A percentile compares a stretch with the other conserved stretches of the same genome.
Conservation (phyloP, 2,329 filamentous ascomycete genomes). For the Aspergillus eucalypticola region DNA sequence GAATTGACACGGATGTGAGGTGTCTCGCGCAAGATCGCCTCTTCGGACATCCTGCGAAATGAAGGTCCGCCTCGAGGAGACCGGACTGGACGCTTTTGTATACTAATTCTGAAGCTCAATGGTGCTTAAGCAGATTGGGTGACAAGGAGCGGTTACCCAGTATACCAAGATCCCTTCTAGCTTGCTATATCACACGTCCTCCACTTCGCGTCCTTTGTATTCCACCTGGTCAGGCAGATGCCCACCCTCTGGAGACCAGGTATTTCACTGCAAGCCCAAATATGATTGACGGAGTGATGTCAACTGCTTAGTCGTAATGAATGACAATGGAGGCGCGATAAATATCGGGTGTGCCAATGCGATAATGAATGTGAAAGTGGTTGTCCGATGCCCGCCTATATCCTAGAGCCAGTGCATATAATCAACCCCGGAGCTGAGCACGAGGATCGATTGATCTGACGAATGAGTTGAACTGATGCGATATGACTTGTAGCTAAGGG, state of each 20-base stretch:
- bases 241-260: not conserved
- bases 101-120: not conserved
- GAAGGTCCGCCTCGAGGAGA: not conserved
- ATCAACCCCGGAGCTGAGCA: not conserved
- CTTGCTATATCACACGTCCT: not conserved
- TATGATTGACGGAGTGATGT: not conserved
- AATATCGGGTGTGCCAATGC: not conserved
- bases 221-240: not conserved
- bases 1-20: conserved; percentile 68
- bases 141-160: not conserved
- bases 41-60: conserved; percentile 15
- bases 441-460: no score
- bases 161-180: not conserved
- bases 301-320: not conserved
- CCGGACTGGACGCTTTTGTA: not conserved
- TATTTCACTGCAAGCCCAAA: not conserved
- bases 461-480: no score
- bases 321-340: conserved; percentile 1
- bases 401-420: not conserved
- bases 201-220: not conserved
- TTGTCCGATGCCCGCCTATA: not conserved
- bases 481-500: not conserved
- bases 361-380: conserved; percentile 11
- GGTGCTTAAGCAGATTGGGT: not conserved
- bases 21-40: conserved; percentile 28